Evolutionary conservation across 1,139 yeast genomes (phyloP).

Genomic region (Zygosaccharomyces pseudobailii): DNA sequence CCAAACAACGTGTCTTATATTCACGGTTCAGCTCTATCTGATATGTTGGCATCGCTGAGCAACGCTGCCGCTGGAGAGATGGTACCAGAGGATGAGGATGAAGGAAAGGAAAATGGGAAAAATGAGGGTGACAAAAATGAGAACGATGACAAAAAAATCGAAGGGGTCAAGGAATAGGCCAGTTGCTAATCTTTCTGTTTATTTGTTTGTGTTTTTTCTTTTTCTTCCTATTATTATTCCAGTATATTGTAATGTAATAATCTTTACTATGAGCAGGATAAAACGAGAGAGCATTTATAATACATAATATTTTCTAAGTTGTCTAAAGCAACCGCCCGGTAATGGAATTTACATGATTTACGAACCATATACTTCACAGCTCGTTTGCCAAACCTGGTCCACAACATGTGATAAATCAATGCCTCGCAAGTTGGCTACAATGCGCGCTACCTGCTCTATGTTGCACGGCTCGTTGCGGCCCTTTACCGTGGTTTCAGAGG

Average conservation of each 20-base stretch:
- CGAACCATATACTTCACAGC: constrained; percentile 45
- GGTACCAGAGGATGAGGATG: constrained; percentile 33
- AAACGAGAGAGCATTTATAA: constrained; percentile 2
- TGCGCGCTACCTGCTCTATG: constrained; percentile 75
- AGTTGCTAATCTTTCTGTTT: constrained; percentile 2
- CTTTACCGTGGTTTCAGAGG: constrained; percentile 49
- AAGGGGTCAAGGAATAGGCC: constrained; percentile 17
- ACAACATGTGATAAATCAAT: constrained; percentile 50
- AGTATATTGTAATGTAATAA: constrained; percentile 3
- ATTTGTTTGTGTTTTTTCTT: constrained; percentile 2
- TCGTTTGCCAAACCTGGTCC: constrained; percentile 60
- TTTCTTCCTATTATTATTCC: not conserved
- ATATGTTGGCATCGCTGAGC: constrained; percentile 34
- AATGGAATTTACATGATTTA: not conserved
- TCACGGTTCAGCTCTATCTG: constrained; percentile 32
- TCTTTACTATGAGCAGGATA: constrained; percentile 3
- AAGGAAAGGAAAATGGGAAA: constrained; percentile 34
- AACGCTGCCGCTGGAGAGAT: constrained; percentile 36
- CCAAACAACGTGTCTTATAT: constrained; percentile 29
- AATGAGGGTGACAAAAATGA: constrained; percentile 23
- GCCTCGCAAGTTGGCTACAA: constrained; percentile 57
- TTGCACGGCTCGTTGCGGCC: constrained; percentile 90
- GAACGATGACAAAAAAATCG: constrained; percentile 17
- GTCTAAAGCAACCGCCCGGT: too few species aligned
- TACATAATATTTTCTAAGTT: not conserved